Evolutionary conservation across 1,139 yeast genomes (phyloP), one percentile per base, ranked within the genome.

Genomic region (Hansenula anomala): DNA sequence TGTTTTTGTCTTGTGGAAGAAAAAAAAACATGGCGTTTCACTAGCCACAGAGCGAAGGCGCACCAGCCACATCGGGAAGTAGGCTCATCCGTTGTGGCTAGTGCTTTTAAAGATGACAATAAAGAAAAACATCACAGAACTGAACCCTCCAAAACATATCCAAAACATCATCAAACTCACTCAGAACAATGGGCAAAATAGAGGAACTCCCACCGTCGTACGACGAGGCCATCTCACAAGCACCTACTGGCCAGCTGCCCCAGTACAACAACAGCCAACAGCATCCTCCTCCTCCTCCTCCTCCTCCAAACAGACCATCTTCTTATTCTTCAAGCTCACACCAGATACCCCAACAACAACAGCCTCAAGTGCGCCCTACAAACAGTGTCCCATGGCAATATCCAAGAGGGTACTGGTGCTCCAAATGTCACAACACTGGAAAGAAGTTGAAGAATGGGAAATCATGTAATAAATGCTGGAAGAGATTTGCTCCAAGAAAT

Each of bases 361-460:
- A n/a, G 24, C 28, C 13, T 4, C 10, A 13, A 7, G 16, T n/a
- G 8, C n/a, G 28, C 29, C 18, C 29, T 13, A 7, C 18, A 20
- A 2, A 30, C 13, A 16, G 12, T 3, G 14, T 30, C 13, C 95
- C 95, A 1, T 85, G 87, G 72, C 60, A 60, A 37, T 87, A 84
- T 53, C 95, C 95, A 1, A 60, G 51, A 3, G 69, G 77, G 3
- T 81, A 67, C 55, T 64, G 67, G 46, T 88, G 96, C 55, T 62
- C 66, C 8, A 82, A 81, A 52, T 88, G 96, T 63, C 64, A 72
- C 41, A 88, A 88, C 55, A 83, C 94, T 0, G 96, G 95, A 0
- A 64, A 66, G 51, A 84, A 84, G 60, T 40, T 61, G 19, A 80
- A 77, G 52, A 80, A 78, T 51, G 88, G 89, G 2, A 66, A 66